Conservation (phyloP, 768 basidiomycete genomes). For the Pulveroboletus sp. region DNA sequence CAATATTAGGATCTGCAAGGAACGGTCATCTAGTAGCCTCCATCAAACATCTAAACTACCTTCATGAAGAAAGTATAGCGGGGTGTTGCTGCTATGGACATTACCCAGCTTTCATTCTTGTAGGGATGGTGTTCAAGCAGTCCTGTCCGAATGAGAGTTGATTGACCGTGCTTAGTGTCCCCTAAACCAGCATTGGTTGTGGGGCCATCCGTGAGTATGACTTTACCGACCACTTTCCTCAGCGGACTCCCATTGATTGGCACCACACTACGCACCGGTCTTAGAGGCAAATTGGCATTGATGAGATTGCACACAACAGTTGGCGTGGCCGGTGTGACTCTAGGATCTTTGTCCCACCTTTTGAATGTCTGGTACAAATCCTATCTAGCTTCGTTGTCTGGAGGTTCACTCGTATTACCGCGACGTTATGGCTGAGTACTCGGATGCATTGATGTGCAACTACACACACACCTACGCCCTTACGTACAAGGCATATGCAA, state of each 20-base stretch:
- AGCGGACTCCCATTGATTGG: not conserved
- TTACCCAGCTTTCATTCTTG: too few relatives aligned
- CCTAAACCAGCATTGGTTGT: too few relatives aligned
- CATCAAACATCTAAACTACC: too few relatives aligned
- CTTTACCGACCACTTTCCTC: slow-evolving; percentile 32
- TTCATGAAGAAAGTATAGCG: too few relatives aligned
- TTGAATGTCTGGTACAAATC: slow-evolving; percentile 61
- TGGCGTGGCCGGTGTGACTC: slow-evolving; percentile 67
- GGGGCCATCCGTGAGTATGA: slow-evolving; percentile 58
- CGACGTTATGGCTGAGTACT: slow-evolving; percentile 72
- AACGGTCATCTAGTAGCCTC: too few relatives aligned
- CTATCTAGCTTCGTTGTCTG: slow-evolving; percentile 76
- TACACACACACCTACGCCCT: slow-evolving; percentile 70
- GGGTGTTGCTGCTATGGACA: too few relatives aligned
- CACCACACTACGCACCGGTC: slow-evolving; percentile 45
- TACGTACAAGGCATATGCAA: slow-evolving; percentile 57
- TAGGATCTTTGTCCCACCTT: slow-evolving; percentile 56
- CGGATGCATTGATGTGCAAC: slow-evolving; percentile 84
- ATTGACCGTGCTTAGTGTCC: too few relatives aligned
- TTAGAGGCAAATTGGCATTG: slow-evolving; percentile 78
- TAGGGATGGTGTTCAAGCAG: too few relatives aligned
- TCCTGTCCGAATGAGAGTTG: too few relatives aligned
- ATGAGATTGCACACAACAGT: slow-evolving; percentile 82
- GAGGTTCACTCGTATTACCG: slow-evolving; percentile 77
- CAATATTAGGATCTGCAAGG: too few relatives aligned